phyloP scores from a whole-genome alignment of 2,329 filamentous ascomycete genomes.

The Aspergillus glaucus region DNA sequence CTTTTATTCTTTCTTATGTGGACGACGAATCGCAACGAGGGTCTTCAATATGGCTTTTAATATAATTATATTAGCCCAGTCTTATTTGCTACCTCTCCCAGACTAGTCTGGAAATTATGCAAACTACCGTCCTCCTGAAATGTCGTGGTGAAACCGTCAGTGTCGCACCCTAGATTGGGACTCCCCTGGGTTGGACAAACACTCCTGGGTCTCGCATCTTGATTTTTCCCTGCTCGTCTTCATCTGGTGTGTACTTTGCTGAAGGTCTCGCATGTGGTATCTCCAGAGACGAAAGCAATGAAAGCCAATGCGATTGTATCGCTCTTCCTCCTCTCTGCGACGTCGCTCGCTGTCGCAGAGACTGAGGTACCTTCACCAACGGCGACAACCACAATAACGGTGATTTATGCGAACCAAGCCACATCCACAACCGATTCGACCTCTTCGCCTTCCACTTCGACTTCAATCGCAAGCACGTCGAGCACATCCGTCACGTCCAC shows the following conservation, averaged over 20 bases:
- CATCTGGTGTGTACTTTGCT: not conserved
- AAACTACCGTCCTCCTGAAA: too few relatives aligned
- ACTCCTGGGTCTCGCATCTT: not conserved
- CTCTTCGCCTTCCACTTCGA: not conserved
- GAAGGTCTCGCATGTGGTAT: not conserved
- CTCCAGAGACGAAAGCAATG: slow-evolving; percentile 19
- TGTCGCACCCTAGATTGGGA: not conserved
- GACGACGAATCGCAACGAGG: too few relatives aligned
- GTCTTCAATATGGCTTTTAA: too few relatives aligned
- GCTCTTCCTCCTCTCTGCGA: slow-evolving; percentile 30
- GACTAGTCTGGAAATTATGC: too few relatives aligned
- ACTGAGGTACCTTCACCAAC: slow-evolving; percentile 22
- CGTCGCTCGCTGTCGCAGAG: slow-evolving; percentile 25
- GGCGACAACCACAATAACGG: slow-evolving; percentile 38
- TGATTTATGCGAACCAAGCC: slow-evolving; percentile 39
- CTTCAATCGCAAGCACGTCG: not conserved
- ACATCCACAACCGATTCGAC: not conserved
- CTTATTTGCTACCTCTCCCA: too few relatives aligned
- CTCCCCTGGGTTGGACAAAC: not conserved
- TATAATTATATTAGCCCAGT: too few relatives aligned
- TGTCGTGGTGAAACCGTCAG: not conserved
- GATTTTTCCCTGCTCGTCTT: not conserved
- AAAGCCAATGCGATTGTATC: slow-evolving; percentile 29
- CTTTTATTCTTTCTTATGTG: too few relatives aligned
- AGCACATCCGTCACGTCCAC: not conserved